Conservation (phyloP, 108 stramenopile genomes). For the Ochromonas danica region DNA sequence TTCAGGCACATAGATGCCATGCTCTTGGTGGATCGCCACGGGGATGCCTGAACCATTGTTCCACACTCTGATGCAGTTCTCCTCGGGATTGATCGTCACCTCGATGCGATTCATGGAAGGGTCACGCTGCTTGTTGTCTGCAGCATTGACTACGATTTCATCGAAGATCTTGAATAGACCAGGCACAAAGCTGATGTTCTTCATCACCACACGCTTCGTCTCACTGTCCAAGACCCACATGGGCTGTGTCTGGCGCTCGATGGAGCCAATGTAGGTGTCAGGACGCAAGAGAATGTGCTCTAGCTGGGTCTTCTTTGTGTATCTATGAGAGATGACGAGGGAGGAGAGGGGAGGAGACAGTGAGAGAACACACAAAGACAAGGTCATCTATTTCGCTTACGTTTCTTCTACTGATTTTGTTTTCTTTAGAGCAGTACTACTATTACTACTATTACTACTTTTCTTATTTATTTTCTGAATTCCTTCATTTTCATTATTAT, state of each 20-base stretch:
- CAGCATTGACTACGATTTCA: constrained; percentile 98
- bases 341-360: constrained; percentile 95
- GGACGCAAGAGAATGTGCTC: constrained; percentile 95
- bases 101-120: constrained; percentile 86
- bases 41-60: constrained; percentile 85
- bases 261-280: constrained; percentile 95
- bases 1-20: constrained; percentile 74
- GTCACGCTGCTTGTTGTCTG: constrained; percentile 99
- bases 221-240: constrained; percentile 84
- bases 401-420: not conserved
- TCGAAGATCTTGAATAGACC: constrained; percentile 99
- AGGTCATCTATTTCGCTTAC: not conserved
- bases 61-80: constrained; percentile 79
- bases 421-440: not conserved
- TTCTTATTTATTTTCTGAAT: too few species aligned
- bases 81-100: constrained; percentile 67
- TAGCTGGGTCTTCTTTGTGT: constrained; percentile 95
- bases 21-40: constrained; percentile 61
- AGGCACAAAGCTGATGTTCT: constrained; percentile 80
- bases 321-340: constrained; percentile 61
- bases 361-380: constrained; percentile 91
- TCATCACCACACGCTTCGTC: constrained; percentile 64
- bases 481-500: not conserved
- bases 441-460: not conserved
- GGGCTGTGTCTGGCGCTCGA: constrained; percentile 69